Conservation (phyloP, 2,329 filamentous ascomycete genomes). For the Aspergillus sp. region DNA sequence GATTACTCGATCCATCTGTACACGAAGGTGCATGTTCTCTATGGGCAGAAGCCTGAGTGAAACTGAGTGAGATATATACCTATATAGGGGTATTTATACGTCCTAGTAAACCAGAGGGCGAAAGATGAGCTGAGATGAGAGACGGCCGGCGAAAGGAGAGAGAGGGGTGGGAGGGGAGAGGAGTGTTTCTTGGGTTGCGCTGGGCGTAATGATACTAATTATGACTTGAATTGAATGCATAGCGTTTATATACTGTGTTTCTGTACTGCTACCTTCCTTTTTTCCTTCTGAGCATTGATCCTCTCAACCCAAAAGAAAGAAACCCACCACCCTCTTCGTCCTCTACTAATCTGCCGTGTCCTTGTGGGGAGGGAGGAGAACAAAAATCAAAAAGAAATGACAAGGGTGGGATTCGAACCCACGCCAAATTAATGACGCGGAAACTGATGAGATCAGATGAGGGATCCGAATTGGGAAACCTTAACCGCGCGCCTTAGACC, state of each 20-base stretch:
- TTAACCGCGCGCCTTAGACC: not conserved
- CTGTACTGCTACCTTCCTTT: not conserved
- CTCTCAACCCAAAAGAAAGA: too few species aligned
- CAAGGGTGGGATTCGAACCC: constrained; percentile 2
- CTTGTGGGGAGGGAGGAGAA: not conserved
- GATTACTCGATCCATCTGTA: constrained; percentile 45
- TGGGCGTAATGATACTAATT: not conserved
- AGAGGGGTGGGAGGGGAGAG: not conserved
- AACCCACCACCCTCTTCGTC: too few species aligned
- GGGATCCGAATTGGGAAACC: not conserved
- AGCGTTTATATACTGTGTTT: not conserved
- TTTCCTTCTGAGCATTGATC: not conserved
- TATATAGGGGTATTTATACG: too few species aligned
- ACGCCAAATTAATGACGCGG: not conserved
- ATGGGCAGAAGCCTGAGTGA: constrained; percentile 31
- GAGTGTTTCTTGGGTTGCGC: not conserved
- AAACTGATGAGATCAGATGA: not conserved
- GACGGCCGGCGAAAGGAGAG: not conserved
- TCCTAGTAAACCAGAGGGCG: not conserved
- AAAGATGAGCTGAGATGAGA: not conserved
- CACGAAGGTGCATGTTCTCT: constrained; percentile 35
- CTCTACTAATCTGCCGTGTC: too few species aligned
- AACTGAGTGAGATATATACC: not conserved
- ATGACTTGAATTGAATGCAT: not conserved
- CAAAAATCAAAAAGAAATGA: not conserved